Evolutionary conservation across 768 basidiomycete genomes (phyloP), one percentile per base, ranked within the genome.

Genomic region (Tricholoma saponaceum): DNA sequence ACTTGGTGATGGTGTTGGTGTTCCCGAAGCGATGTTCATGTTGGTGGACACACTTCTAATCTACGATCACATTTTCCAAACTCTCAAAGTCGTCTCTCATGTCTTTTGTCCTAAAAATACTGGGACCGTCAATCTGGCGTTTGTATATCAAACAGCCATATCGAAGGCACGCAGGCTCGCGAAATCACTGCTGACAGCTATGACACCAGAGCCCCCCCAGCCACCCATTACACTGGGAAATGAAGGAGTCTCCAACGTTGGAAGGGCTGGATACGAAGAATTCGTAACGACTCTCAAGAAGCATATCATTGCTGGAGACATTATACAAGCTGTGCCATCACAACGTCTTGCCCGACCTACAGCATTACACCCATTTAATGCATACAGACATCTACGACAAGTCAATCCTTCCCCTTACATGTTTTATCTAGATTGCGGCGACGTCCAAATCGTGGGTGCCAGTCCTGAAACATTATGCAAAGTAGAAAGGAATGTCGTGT

Each of bases 321-420:
- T 99, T 67, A 98, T 99, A 63, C 97, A 99, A 72, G 97, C 97
- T 2, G 97, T 99, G 6, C 97, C 97, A 7, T 95, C 93, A 9
- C 97, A 98, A 70, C 81, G 95, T 26, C 77, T 98, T 28, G 77
- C 91, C 13, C 83, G 93, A 32, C 89, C 90, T 33, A 98, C 97
- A 0, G 70, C 81, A 18, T 76, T 99, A 18, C 94, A 98, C 70
- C 96, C 97, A 1, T 99, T 99, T 80, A 99, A 98, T 75, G 94
- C 89, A 6, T 99, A 98, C 69, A 81, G 97, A 51, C 90, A 92
- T 54, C 80, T 99, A 46, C 87, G 97, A 46, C 88, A 95, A 66
- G 83, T 98, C 60, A 99, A 99, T 66, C 97, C 97, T 1, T 96
- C 93, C 55, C 97, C 97, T 14, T 98, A 99, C 74, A 98, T 97